phyloP scores from a whole-genome alignment of 2,329 filamentous ascomycete genomes.

The Aureobasidium zeae region DNA sequence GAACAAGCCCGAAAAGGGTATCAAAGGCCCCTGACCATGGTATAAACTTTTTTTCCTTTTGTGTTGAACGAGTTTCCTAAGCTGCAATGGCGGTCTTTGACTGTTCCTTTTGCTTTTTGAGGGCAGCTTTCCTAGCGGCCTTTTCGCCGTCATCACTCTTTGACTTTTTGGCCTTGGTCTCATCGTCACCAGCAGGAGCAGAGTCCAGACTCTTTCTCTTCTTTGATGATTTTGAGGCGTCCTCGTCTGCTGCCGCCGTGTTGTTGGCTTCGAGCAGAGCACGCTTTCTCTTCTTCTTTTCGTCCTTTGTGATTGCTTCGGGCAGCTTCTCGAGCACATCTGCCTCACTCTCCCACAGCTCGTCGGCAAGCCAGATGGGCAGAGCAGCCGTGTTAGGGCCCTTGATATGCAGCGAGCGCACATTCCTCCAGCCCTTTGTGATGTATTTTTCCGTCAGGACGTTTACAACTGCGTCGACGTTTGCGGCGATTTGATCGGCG shows the following conservation, averaged over 20 bases:
- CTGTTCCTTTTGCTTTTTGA: slow-evolving; percentile 21
- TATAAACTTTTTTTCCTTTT: not conserved
- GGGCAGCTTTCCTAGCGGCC: slow-evolving; percentile 20
- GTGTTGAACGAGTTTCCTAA: not conserved
- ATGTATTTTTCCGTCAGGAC: slow-evolving; percentile 70
- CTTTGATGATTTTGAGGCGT: slow-evolving; percentile 27
- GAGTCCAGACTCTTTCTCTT: slow-evolving; percentile 25
- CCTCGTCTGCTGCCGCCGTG: slow-evolving; percentile 18
- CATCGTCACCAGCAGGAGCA: slow-evolving; percentile 17
- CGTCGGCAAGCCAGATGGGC: slow-evolving; percentile 88
- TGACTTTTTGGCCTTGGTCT: slow-evolving; percentile 23
- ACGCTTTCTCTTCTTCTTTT: slow-evolving; percentile 25
- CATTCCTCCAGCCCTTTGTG: slow-evolving; percentile 77
- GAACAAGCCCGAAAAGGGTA: slow-evolving; percentile 7
- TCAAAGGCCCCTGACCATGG: not conserved
- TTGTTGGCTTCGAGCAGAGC: slow-evolving; percentile 21
- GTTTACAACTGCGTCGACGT: slow-evolving; percentile 62
- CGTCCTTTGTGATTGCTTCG: slow-evolving; percentile 22
- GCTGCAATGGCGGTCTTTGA: slow-evolving; percentile 19
- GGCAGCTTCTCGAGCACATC: slow-evolving; percentile 50
- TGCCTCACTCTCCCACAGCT: slow-evolving; percentile 75
- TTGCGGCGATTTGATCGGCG: slow-evolving; percentile 67
- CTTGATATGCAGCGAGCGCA: slow-evolving; percentile 82
- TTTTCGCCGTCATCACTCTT: slow-evolving; percentile 23
- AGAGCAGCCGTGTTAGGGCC: slow-evolving; percentile 77